These are phyloP conservation scores for Discostella pseudostelligera DNA, from an alignment of 108 stramenopile species.

Conservation along the genomic window DNA sequence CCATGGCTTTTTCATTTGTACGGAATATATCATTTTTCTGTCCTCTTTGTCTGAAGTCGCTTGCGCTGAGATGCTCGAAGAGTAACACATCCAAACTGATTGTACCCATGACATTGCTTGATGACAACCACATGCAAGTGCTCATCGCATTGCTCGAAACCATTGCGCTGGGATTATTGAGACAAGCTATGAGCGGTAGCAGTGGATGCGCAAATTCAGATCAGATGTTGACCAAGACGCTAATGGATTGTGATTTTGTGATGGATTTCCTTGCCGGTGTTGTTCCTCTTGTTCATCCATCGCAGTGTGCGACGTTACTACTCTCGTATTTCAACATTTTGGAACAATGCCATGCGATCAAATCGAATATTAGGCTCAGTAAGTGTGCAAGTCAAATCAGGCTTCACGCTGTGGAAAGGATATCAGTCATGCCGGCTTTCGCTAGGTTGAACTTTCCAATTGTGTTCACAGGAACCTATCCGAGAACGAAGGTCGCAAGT, in stretches of 20 bases:
- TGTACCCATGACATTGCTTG: slow-evolving; percentile 55
- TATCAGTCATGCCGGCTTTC: slow-evolving; percentile 69
- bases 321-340: slow-evolving; percentile 58
- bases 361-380: slow-evolving; percentile 17
- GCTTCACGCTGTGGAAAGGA: slow-evolving; percentile 66
- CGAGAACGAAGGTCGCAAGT: slow-evolving; percentile 20
- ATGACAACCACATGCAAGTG: slow-evolving; percentile 63
- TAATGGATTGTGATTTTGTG: slow-evolving; percentile 34
- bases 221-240: slow-evolving; percentile 39
- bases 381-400: slow-evolving; percentile 69
- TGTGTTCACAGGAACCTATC: slow-evolving; percentile 43
- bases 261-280: slow-evolving; percentile 77
- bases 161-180: slow-evolving; percentile 61
- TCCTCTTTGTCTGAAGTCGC: slow-evolving; percentile 78
- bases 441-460: slow-evolving; percentile 72
- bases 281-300: slow-evolving; percentile 69
- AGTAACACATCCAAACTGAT: slow-evolving; percentile 27
- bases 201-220: slow-evolving; percentile 43
- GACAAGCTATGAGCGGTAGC: slow-evolving; percentile 50
- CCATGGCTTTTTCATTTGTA: slow-evolving; percentile 46
- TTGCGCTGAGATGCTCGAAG: slow-evolving; percentile 54
- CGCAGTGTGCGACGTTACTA: slow-evolving; percentile 57
- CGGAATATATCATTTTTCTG: slow-evolving; percentile 66
- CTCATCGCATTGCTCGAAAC: slow-evolving; percentile 68
- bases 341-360: slow-evolving; percentile 31